Base-by-base conservation (phyloP, 192 early-diverging fungal genomes). In the Coemansia sp. region DNA sequence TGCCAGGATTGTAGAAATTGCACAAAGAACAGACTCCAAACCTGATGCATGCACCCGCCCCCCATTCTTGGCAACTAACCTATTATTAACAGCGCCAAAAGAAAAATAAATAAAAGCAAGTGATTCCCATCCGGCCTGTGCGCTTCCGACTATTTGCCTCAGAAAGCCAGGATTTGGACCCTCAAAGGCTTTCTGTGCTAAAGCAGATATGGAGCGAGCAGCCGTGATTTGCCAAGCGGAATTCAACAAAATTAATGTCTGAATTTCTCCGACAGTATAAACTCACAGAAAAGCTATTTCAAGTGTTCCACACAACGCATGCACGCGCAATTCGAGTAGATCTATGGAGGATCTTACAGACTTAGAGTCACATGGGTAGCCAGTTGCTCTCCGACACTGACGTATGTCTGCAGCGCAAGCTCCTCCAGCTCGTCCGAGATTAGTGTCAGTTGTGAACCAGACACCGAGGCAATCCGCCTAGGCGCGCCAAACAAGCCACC, bases 351-450 rank as follows among this genome's bases (percentile, higher is more conserved):
- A 7, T 19, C 3, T 60, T 68, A 62, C 15, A 61, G n/a, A 12
- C 53, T 36, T 34, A 64, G 55, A 1, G 39, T 36, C 63, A 72
- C 51, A 23, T 68, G 63, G 4, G 31, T 58, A 21, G 69, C 73
- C 57, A 80, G 23, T 14, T 55, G 34, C 31, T 59, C 62, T 5
- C 77, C 73, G 25, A 80, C 41, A 34, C 68, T 61, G 34, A 69
- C 77, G 51, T 25, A 69, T 11, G 63, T 60, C 41, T 68, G 72
- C n/a, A 70, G 41, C 42, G 61, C 73, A 10, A 69, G 34, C 17
- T 62, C 34, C 69, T 72, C 67, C 4, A 72, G 10, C 0, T 57
- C 61, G 2, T 21, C 64, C 6, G 67, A 77, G 2, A 69, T 38
- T 37, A 29, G 14, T 2, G 63, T 55, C 63, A 77, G 31, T 3